Base-by-base conservation (phyloP, 495 filamentous ascomycete genomes). In the Trichoderma virens region DNA sequence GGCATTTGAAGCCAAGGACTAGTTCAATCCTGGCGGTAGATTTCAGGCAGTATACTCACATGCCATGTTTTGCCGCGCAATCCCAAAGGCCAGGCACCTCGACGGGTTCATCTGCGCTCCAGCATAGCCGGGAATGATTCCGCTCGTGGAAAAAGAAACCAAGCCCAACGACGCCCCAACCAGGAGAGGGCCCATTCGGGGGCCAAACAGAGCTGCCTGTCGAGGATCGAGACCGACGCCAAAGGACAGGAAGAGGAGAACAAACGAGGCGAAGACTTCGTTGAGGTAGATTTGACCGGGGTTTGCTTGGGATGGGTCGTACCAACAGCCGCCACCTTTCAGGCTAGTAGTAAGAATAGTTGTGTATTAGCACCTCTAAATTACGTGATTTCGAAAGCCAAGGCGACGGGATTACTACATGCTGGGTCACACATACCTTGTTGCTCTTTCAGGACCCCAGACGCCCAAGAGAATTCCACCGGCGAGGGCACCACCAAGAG, bases 191-290 rank as follows among this genome's bases (percentile, higher is more conserved):
- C 78, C 76, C 20, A 79, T 67, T 0, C 79, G 75, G 16, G 77
- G 80, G 0, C 83, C 83, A 66, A 81, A 84, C 5, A 84, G 69
- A 11, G 76, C 63, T 5, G 71, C 71, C 66, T 85, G 83, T 14
- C 83, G 72, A 8, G 84, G 83, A 67, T 87, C 83, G 0, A 88
- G 74, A 13, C 80, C 84, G n/a, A 83, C 76, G 3, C 84, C 82
- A 69, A 78, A 76, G 1, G 77, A 70, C 5, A 82, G 71, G 67
- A 54, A 74, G 69, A 83, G 68, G 18, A 82, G 63, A 28, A 71
- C 70, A 54, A 79, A 70, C n/a, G 74, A 78, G 3, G 71, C 69
- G 14, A 81, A 69, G 38, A 75, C 76, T 69, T 84, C 82, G 59
- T 79, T 74, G 16, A 79, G 60, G 34, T 81, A 74, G 11, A 72